Evolutionary conservation across 495 filamentous ascomycete genomes (phyloP).

Genomic region (Geopyxis carbonaria): DNA sequence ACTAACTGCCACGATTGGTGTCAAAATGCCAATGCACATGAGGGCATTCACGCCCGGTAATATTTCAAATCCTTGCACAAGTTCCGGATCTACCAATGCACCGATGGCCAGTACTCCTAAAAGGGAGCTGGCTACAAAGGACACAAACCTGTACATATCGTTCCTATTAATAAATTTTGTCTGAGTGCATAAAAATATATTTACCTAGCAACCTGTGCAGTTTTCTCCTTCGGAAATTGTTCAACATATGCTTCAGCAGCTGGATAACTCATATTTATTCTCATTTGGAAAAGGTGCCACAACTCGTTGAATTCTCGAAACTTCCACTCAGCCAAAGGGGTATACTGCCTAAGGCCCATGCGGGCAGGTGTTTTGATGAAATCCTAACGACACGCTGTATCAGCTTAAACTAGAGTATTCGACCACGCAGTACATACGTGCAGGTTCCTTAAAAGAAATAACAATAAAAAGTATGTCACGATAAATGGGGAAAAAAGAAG

Average conservation of each 20-base stretch:
- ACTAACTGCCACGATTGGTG: slow-evolving; percentile 58
- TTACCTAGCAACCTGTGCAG: slow-evolving; percentile 47
- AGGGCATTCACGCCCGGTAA: slow-evolving; percentile 65
- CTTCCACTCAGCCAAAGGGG: slow-evolving; percentile 89
- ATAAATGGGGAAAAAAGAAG: slow-evolving; percentile 70
- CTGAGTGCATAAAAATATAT: not conserved
- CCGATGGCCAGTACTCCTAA: slow-evolving; percentile 65
- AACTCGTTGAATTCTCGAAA: slow-evolving; percentile 98
- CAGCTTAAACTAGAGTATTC: too few relatives aligned
- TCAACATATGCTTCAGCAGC: slow-evolving; percentile 84
- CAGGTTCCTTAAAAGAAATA: slow-evolving; percentile 86
- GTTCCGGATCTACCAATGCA: slow-evolving; percentile 69
- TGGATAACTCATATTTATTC: slow-evolving; percentile 85
- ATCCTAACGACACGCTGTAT: slow-evolving; percentile 51
- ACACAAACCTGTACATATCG: slow-evolving; percentile 54
- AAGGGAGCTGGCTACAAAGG: slow-evolving; percentile 73
- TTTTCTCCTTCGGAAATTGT: slow-evolving; percentile 92
- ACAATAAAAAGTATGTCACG: slow-evolving; percentile 60
- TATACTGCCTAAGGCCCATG: slow-evolving; percentile 70
- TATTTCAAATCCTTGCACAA: slow-evolving; percentile 84
- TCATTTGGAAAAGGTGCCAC: slow-evolving; percentile 72
- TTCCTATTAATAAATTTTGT: slow-evolving; percentile 5
- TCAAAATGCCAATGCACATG: slow-evolving; percentile 33
- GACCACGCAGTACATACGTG: slow-evolving; percentile 37
- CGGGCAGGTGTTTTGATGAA: slow-evolving; percentile 82